Evolutionary conservation across 148 eudicot species (phyloP).

Genomic region (Oxyria digyna): DNA sequence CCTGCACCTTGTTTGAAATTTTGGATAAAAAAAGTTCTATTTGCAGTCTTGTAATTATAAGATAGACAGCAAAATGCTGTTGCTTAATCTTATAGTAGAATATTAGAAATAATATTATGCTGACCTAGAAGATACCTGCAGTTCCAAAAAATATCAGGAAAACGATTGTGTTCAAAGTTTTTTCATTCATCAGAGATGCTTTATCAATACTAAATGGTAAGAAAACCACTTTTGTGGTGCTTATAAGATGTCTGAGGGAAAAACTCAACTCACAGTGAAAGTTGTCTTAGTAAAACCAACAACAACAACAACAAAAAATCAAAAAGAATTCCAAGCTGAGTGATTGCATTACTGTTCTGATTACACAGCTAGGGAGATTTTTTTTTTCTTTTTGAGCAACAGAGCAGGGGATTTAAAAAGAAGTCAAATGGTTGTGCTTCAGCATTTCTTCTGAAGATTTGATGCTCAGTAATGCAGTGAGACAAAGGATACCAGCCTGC

Average conservation of each 20-base stretch:
- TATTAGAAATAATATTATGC: background rate
- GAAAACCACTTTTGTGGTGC: background rate
- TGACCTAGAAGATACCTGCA: background rate
- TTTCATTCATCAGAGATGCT: background rate
- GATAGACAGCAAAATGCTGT: background rate
- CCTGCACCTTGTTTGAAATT: background rate
- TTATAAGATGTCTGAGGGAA: background rate
- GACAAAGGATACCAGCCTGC: background rate
- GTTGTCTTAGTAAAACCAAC: background rate
- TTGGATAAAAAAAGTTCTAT: background rate
- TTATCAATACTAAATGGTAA: background rate
- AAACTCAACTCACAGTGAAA: background rate
- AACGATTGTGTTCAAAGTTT: background rate
- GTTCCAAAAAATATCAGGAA: background rate
- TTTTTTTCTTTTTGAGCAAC: too few species aligned
- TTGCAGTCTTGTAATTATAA: background rate
- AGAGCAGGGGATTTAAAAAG: background rate
- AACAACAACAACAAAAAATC: background rate
- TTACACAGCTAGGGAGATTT: too few species aligned
- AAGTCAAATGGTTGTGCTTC: background rate
- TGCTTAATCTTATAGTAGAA: background rate
- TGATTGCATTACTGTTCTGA: background rate
- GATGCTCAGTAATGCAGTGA: background rate
- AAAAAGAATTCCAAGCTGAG: background rate
- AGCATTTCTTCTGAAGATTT: slow-evolving; percentile 1